Base-by-base conservation (phyloP, 495 filamentous ascomycete species). In the Penicillium ucsense region DNA sequence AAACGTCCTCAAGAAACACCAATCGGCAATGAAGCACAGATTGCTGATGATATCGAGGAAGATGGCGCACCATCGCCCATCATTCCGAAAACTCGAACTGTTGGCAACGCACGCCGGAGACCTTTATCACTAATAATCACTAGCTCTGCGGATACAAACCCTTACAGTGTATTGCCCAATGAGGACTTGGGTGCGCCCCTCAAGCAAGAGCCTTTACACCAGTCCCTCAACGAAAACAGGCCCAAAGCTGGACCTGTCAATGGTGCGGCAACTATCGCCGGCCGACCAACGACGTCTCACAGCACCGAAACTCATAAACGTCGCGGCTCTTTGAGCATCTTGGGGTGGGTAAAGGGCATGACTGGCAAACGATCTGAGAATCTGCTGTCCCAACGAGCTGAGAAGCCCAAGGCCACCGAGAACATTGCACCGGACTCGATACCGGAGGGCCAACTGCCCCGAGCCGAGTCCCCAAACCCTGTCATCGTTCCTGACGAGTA, bases 291-390 rank as follows among this genome's bases (percentile, higher is more conserved):
- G 8, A 62, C 61, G 11, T 65, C 67, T 10, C 53, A 64, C 35
- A 56, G 53, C 45, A 53, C 49, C 30, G 64, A 69, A 4, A 36
- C 9, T 6, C 65, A 67, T 48, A 70, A 69, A 39, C 59, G 67
- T 9, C 66, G 63, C 38, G 64, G 64, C 49, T 73, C 70, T 2
- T 54, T 71, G 1, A 62, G 66, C 3, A 64, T 73, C 28, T 63
- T 72, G 36, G 59, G 67, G 34, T 73, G 70, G 70, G 67, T 73
- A 64, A 73, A 73, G 43, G 58, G 64, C 3, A 56, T 64, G 20
- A 51, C 61, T 43, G 60, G 57, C 0, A 60, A 67, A 32, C 62
- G 57, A 11, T 56, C 59, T 3, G 56, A 55, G 20, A 46, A 51
- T 4, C 35, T 39, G 6, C 35, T 44, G 6, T 47, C 46, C 10